A percentile compares a stretch with the other conserved stretches of the same genome.
Evolutionary conservation across 2,329 filamentous ascomycete genomes (phyloP).

Genomic region (Ophiostoma himal-ulmi): DNA sequence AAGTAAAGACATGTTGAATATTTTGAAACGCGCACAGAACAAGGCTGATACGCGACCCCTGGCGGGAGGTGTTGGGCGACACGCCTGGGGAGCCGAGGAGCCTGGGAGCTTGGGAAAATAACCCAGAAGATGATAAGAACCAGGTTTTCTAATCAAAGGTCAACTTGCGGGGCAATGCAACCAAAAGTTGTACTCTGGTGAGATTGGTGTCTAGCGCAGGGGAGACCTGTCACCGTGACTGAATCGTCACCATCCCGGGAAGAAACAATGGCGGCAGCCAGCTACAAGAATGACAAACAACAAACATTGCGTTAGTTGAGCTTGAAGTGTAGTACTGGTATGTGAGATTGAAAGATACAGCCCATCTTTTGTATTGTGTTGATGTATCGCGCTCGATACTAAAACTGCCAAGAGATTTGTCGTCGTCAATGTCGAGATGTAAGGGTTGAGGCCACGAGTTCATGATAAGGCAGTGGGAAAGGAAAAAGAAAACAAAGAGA

Average conservation of each 20-base stretch:
- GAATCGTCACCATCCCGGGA: slow-evolving; percentile 5
- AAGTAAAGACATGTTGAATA: not conserved
- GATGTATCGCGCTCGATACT: not conserved
- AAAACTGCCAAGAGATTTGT: not conserved
- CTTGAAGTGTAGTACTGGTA: not conserved
- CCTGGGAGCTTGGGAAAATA: not conserved
- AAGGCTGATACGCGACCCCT: slow-evolving; percentile 20
- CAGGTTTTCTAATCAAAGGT: not conserved
- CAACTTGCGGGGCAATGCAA: slow-evolving; percentile 8
- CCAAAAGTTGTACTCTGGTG: not conserved
- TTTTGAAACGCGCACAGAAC: slow-evolving; percentile 23
- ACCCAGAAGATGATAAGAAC: not conserved
- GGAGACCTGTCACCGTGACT: not conserved
- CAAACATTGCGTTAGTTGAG: not conserved
- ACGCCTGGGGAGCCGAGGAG: not conserved
- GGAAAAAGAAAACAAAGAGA: not conserved
- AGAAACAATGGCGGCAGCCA: not conserved
- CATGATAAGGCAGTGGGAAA: not conserved
- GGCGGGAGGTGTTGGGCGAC: not conserved
- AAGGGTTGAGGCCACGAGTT: not conserved
- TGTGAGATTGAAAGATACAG: not conserved
- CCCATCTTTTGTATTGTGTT: not conserved
- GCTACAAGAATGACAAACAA: not conserved
- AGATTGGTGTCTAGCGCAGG: slow-evolving; percentile 3
- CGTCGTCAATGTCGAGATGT: not conserved